A percentile compares a stretch with the other conserved stretches of the same genome.
Conservation (phyloP, 371 early-diverging fungal genomes). For the Rhizopus arrhizus region DNA sequence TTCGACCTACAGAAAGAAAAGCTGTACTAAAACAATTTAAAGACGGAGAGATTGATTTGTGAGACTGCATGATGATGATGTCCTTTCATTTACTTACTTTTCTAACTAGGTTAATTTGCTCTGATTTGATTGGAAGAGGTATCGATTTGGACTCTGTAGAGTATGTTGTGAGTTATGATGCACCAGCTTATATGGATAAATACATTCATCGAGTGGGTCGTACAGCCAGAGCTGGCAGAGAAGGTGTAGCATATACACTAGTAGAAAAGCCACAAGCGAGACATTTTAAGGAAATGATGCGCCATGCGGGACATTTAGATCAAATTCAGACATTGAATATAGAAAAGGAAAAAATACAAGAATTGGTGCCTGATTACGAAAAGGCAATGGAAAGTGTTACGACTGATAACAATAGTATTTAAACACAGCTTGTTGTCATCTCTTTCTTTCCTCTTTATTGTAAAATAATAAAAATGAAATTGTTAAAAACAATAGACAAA, state of each 20-base stretch:
- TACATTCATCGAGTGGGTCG: conserved; percentile 99
- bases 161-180: conserved; percentile 93
- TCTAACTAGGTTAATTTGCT: conserved; percentile 74
- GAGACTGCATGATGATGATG: conserved; percentile 19
- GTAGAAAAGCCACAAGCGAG: conserved; percentile 80
- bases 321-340: conserved; percentile 56
- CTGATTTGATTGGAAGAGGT: conserved; percentile 95
- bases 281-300: conserved; percentile 78
- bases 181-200: conserved; percentile 83
- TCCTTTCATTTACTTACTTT: no score
- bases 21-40: conserved; percentile 72
- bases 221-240: conserved; percentile 95
- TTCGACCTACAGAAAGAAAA: conserved; percentile 66
- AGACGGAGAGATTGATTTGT: conserved; percentile 67
- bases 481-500: not conserved
- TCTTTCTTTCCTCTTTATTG: conserved; percentile 5
- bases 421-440: not conserved
- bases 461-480: conserved; percentile 3
- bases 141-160: conserved; percentile 88
- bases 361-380: conserved; percentile 31
- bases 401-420: conserved; percentile 7
- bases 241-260: conserved; percentile 86
- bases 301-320: conserved; percentile 66
- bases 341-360: conserved; percentile 35
- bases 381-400: conserved; percentile 27